These are phyloP conservation scores for Delonix regia DNA, from an alignment of 306 rosid genomes.

Conservation along the genomic window DNA sequence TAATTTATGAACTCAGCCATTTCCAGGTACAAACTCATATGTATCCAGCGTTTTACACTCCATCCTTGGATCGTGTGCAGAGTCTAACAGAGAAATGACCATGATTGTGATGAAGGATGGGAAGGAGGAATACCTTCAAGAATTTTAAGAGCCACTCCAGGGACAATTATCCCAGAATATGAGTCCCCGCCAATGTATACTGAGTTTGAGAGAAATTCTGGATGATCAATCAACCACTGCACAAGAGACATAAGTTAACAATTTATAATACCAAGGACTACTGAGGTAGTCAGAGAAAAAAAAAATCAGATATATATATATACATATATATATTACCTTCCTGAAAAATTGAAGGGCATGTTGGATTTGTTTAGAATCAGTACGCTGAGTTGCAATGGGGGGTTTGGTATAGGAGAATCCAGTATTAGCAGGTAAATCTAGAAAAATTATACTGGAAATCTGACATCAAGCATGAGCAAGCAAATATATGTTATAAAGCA, in stretches of 20 bases:
- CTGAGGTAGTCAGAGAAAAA: neutral
- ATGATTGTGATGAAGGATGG: neutral
- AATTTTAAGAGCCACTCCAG: conserved; percentile 39
- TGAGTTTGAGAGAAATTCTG: conserved; percentile 45
- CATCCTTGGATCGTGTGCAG: neutral
- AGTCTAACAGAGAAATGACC: neutral
- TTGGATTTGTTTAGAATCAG: conserved; percentile 41
- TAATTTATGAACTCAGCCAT: neutral
- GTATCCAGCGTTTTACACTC: neutral
- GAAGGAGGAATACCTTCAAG: conserved; percentile 37
- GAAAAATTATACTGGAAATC: conserved; percentile 47
- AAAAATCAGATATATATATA: neutral
- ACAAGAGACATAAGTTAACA: neutral
- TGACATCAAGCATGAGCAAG: conserved; percentile 14
- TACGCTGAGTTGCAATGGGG: neutral
- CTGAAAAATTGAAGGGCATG: conserved; percentile 42
- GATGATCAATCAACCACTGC: conserved; percentile 53
- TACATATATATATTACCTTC: conserved; percentile 33
- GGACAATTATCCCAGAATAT: conserved; percentile 50
- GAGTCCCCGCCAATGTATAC: conserved; percentile 54
- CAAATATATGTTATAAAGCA: neutral
- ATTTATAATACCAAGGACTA: neutral
- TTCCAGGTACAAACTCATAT: neutral
- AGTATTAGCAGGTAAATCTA: conserved; percentile 50
- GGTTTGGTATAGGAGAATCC: conserved; percentile 58